Percentiles rank a stretch among this genome's conserved stretches.
phyloP scores from a whole-genome alignment of 2,329 filamentous ascomycete genomes.

The Fusarium sp. region DNA sequence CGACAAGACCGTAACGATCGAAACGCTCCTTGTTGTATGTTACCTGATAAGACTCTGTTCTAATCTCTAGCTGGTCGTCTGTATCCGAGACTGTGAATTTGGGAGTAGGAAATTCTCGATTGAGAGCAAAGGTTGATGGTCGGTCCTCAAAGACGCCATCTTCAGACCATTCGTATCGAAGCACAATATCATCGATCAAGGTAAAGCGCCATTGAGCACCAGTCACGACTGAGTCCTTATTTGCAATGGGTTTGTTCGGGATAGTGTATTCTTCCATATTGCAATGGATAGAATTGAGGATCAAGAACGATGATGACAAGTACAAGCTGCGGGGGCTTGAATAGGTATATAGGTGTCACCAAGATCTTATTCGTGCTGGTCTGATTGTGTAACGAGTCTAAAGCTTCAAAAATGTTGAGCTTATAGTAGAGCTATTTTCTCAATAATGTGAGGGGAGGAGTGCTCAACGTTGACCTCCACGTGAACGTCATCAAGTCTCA shows the following conservation, averaged over 20 bases:
- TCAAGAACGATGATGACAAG: neutral
- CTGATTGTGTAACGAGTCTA: neutral
- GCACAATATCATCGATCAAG: constrained; percentile 67
- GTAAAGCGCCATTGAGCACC: constrained; percentile 70
- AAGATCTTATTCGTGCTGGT: too few relatives aligned
- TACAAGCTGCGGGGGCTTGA: constrained; percentile 10
- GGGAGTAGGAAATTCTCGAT: constrained; percentile 61
- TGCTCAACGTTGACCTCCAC: constrained; percentile 3
- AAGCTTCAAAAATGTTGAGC: neutral
- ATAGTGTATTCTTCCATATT: constrained; percentile 45
- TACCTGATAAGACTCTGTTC: constrained; percentile 69
- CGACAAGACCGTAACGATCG: constrained; percentile 63
- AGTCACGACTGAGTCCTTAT: constrained; percentile 35
- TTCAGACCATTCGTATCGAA: constrained; percentile 74
- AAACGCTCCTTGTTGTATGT: constrained; percentile 72
- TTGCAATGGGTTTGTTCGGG: constrained; percentile 37
- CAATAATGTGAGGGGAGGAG: constrained; percentile 24
- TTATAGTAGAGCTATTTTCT: constrained; percentile 8
- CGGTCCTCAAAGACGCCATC: constrained; percentile 75
- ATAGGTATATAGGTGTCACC: neutral
- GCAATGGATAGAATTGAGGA: neutral
- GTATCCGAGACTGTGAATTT: constrained; percentile 65
- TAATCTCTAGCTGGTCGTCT: constrained; percentile 66
- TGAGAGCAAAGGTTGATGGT: constrained; percentile 73
- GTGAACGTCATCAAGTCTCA: constrained; percentile 34